Percentiles rank a stretch among this genome's conserved stretches.
Conservation (phyloP, 2,329 filamentous ascomycete genomes). For the Colletotrichum tropicicola region DNA sequence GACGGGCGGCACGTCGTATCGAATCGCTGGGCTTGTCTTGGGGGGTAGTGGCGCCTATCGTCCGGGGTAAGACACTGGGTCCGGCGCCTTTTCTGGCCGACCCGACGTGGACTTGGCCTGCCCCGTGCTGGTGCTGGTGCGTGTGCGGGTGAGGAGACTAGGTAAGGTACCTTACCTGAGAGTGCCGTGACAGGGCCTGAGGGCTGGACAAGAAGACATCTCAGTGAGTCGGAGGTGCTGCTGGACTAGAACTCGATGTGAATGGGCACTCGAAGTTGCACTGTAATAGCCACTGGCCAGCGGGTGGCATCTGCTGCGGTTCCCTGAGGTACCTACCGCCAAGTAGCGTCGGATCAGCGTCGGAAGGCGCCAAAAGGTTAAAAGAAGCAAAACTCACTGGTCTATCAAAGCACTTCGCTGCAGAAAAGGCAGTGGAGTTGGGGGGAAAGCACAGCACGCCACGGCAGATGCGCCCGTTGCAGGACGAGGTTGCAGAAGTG, state of each 20-base stretch:
- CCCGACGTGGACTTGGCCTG: background rate
- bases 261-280: background rate
- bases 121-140: background rate
- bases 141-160: no score
- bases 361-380: background rate
- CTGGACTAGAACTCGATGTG: background rate
- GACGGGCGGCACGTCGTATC: slow-evolving; percentile 14
- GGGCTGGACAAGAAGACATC: no score
- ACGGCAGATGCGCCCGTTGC: background rate
- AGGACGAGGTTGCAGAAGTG: no score
- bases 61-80: slow-evolving; percentile 26
- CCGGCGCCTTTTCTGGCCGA: slow-evolving; percentile 20
- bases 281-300: slow-evolving; percentile 9
- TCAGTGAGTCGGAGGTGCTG: no score
- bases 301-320: background rate
- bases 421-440: background rate
- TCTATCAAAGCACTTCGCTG: slow-evolving; percentile 7
- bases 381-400: slow-evolving; percentile 2
- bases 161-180: no score
- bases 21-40: slow-evolving; percentile 10
- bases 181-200: no score
- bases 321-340: background rate
- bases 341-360: slow-evolving; percentile 8
- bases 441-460: background rate
- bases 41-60: slow-evolving; percentile 10